These are phyloP conservation scores for Stenogyne calaminthoides DNA, from an alignment of 305 asterid species.

Conservation along the genomic window DNA sequence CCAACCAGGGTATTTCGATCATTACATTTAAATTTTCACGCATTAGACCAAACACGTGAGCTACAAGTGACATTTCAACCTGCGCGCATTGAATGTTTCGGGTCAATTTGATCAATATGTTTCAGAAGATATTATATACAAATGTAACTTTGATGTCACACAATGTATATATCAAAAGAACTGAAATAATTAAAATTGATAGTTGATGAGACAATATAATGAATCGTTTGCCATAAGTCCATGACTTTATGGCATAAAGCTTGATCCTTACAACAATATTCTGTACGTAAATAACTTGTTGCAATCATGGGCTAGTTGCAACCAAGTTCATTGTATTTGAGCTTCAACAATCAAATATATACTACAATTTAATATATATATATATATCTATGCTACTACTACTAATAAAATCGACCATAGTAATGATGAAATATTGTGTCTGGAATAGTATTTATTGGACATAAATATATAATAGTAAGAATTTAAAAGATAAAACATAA, in stretches of 20 bases:
- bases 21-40: too few species aligned
- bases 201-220: constrained; percentile 31
- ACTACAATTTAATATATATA: neutral
- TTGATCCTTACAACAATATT: constrained; percentile 19
- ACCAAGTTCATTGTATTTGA: constrained; percentile 33
- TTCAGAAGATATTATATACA: neutral
- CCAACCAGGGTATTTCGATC: too few species aligned
- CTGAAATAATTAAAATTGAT: neutral
- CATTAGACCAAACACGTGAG: too few species aligned
- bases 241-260: constrained; percentile 24
- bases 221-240: neutral
- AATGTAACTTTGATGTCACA: constrained; percentile 15
- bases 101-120: too few species aligned
- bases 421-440: neutral
- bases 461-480: neutral
- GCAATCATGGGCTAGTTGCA: constrained; percentile 25
- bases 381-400: neutral
- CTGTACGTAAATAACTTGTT: constrained; percentile 5
- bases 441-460: neutral
- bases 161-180: neutral
- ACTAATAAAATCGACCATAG: neutral
- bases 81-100: too few species aligned
- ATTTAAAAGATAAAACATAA: neutral
- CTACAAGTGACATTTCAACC: too few species aligned
- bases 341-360: neutral